Evolutionary conservation across 2,329 filamentous ascomycete species (phyloP).

Genomic region (Ilyonectria destructans): DNA sequence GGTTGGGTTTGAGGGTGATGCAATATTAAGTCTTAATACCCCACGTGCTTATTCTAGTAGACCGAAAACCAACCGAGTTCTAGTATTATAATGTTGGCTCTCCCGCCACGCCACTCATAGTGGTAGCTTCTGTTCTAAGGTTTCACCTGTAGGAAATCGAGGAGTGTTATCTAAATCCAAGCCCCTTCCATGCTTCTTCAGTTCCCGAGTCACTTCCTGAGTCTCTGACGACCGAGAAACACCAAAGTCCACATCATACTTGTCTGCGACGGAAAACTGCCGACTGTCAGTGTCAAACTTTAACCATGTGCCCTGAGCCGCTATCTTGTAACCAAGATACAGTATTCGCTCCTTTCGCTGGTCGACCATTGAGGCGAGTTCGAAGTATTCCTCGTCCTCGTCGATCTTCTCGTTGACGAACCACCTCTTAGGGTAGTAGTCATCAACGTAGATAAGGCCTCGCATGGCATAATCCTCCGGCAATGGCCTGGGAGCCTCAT

Average conservation of each 20-base stretch:
- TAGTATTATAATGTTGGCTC: no score
- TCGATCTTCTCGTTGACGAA: conserved; percentile 73
- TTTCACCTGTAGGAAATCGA: no score
- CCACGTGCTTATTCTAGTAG: no score
- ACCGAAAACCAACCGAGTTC: no score
- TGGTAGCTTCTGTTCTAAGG: no score
- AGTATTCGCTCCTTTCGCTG: conserved; percentile 73
- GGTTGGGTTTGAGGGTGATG: no score
- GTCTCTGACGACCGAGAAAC: background rate
- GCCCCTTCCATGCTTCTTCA: no score
- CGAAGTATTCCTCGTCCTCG: conserved; percentile 78
- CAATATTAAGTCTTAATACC: no score
- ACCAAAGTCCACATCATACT: conserved; percentile 53
- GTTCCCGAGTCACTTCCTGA: no score
- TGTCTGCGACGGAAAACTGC: conserved; percentile 62
- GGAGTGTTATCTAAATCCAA: no score
- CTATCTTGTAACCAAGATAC: conserved; percentile 69
- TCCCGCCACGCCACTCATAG: no score
- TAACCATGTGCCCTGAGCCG: conserved; percentile 61
- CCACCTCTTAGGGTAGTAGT: conserved; percentile 73
- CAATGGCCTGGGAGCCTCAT: conserved; percentile 67
- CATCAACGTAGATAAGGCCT: conserved; percentile 73
- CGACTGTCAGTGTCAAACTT: conserved; percentile 58
- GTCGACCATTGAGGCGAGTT: conserved; percentile 71
- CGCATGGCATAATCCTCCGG: conserved; percentile 80